phyloP scores from a whole-genome alignment of 2,329 filamentous ascomycete genomes.

The Akanthomyces lecanii region DNA sequence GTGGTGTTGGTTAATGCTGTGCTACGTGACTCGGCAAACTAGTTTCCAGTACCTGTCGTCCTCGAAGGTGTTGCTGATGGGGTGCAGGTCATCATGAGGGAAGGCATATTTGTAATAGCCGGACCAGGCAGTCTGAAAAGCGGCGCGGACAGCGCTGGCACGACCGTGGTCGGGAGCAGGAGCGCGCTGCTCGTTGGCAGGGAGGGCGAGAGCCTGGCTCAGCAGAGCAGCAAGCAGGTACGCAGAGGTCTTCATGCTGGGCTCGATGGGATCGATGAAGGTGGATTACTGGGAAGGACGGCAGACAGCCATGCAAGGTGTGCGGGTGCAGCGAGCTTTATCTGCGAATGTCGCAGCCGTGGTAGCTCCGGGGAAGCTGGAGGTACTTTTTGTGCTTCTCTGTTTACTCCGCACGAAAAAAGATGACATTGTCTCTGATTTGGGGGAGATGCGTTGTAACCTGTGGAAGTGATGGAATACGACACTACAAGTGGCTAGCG shows the following conservation, averaged over 20 bases:
- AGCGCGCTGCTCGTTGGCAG: constrained; percentile 5
- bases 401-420: background rate
- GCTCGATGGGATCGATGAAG: background rate
- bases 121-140: constrained; percentile 67
- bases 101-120: constrained; percentile 73
- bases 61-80: constrained; percentile 59
- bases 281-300: background rate
- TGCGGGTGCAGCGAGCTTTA: constrained; percentile 4
- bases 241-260: constrained; percentile 1
- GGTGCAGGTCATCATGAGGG: constrained; percentile 70
- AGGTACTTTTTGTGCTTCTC: background rate
- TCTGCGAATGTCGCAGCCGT: background rate
- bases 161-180: constrained; percentile 13
- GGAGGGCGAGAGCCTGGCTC: constrained; percentile 7
- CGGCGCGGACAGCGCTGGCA: constrained; percentile 31
- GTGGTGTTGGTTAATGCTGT: background rate
- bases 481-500: constrained; percentile 1
- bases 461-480: background rate
- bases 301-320: background rate
- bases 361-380: background rate
- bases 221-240: constrained; percentile 4
- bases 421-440: background rate
- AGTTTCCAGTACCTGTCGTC: constrained; percentile 61
- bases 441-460: constrained; percentile 8
- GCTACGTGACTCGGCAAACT: too few species aligned